phyloP scores from a whole-genome alignment of 2,329 filamentous ascomycete species.

The Capronia epimyces region DNA sequence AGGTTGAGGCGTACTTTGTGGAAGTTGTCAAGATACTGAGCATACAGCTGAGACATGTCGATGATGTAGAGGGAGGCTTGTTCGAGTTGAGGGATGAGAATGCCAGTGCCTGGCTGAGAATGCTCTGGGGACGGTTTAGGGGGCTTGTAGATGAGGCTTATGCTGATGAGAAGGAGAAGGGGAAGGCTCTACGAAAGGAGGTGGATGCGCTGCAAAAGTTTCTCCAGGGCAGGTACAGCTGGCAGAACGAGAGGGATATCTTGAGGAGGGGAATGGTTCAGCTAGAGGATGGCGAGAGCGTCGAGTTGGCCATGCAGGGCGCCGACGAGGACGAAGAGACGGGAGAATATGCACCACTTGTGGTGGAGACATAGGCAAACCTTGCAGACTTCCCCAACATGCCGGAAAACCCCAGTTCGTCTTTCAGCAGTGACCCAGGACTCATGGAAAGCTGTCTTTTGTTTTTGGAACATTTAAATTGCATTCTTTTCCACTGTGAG shows the following conservation, averaged over 20 bases:
- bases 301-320: conserved; percentile 53
- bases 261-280: conserved; percentile 54
- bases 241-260: conserved; percentile 51
- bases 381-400: too few relatives aligned
- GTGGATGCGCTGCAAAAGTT: conserved; percentile 52
- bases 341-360: conserved; percentile 58
- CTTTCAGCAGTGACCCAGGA: background rate
- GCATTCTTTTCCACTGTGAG: conserved; percentile 3
- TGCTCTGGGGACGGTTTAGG: conserved; percentile 50
- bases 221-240: conserved; percentile 51
- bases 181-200: conserved; percentile 44
- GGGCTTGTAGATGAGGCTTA: conserved; percentile 47
- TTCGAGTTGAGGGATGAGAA: conserved; percentile 53
- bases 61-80: conserved; percentile 56
- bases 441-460: background rate
- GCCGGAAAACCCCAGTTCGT: too few relatives aligned
- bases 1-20: conserved; percentile 49
- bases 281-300: conserved; percentile 58
- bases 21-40: conserved; percentile 46
- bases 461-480: conserved; percentile 6
- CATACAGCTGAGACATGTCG: conserved; percentile 51
- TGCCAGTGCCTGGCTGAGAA: conserved; percentile 49
- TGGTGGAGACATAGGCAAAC: conserved; percentile 46
- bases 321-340: conserved; percentile 58
- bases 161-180: conserved; percentile 33